Conservation (phyloP, 768 basidiomycete genomes). For the Ramaria rubella region DNA sequence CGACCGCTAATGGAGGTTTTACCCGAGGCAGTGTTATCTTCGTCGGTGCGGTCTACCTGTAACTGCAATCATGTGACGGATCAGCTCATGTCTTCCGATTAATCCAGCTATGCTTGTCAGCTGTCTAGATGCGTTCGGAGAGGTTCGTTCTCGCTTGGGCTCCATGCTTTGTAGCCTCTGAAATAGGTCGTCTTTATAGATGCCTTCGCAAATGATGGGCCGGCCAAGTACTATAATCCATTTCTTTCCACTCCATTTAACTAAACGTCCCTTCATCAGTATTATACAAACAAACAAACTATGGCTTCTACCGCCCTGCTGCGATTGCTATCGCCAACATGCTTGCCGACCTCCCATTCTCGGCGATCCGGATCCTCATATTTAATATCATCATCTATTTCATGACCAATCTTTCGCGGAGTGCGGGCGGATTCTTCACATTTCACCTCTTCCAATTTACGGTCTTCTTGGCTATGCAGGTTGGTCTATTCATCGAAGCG, state of each 20-base stretch:
- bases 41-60: conserved; percentile 15
- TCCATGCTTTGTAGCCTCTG: neutral
- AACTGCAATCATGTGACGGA: conserved; percentile 15
- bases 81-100: conserved; percentile 18
- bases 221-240: conserved; percentile 44
- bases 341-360: conserved; percentile 32
- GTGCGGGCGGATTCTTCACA: conserved; percentile 35
- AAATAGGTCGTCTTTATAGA: conserved; percentile 28
- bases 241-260: neutral
- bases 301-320: conserved; percentile 32
- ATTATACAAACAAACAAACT: conserved; percentile 7
- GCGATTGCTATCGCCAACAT: conserved; percentile 35
- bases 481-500: too few species aligned
- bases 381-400: conserved; percentile 37
- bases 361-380: conserved; percentile 4
- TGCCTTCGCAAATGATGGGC: conserved; percentile 74
- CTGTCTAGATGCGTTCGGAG: conserved; percentile 66
- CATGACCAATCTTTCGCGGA: conserved; percentile 34
- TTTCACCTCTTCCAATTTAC: conserved; percentile 28
- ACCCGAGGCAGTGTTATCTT: conserved; percentile 83
- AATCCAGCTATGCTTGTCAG: conserved; percentile 54
- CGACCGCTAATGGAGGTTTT: conserved; percentile 75
- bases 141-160: conserved; percentile 34
- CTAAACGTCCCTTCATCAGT: neutral
- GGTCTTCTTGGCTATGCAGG: conserved; percentile 55